phyloP scores from a whole-genome alignment of 2,329 filamentous ascomycete species.

The Botrytis galanthina region DNA sequence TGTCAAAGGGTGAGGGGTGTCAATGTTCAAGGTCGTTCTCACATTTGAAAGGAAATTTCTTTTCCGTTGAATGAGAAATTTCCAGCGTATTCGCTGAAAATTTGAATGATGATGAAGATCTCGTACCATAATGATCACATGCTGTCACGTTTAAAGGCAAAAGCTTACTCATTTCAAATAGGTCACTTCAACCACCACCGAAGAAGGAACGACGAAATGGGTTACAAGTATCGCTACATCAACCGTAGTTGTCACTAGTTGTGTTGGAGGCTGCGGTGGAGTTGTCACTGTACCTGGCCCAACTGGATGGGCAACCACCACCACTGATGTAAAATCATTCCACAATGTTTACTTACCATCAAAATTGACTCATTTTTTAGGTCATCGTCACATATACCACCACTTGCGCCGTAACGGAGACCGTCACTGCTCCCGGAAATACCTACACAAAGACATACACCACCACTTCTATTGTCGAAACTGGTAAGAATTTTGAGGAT shows the following conservation, averaged over 20 bases:
- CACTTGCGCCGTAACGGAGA: background rate
- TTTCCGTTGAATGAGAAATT: background rate
- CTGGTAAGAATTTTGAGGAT: constrained; percentile 23
- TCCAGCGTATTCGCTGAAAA: too few relatives aligned
- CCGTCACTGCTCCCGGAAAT: constrained; percentile 31
- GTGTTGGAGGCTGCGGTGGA: constrained; percentile 17
- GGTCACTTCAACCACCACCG: constrained; percentile 14
- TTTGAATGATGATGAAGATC: background rate
- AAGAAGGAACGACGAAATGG: constrained; percentile 6
- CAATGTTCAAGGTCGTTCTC: background rate
- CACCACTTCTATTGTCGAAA: constrained; percentile 43
- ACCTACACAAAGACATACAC: constrained; percentile 45
- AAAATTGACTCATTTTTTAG: constrained; percentile 14
- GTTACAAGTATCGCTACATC: constrained; percentile 13
- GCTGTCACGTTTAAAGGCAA: background rate
- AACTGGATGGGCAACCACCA: constrained; percentile 17
- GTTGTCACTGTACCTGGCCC: constrained; percentile 20
- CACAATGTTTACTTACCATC: background rate
- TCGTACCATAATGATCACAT: background rate
- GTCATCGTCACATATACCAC: constrained; percentile 21
- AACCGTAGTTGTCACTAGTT: constrained; percentile 12
- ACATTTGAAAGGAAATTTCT: background rate
- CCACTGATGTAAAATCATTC: constrained; percentile 15
- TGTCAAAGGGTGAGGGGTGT: background rate
- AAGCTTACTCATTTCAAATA: background rate